Percentiles rank a stretch among this genome's conserved stretches.
Conservation (phyloP, 768 basidiomycete species). For the Boletus vermiculosoides region DNA sequence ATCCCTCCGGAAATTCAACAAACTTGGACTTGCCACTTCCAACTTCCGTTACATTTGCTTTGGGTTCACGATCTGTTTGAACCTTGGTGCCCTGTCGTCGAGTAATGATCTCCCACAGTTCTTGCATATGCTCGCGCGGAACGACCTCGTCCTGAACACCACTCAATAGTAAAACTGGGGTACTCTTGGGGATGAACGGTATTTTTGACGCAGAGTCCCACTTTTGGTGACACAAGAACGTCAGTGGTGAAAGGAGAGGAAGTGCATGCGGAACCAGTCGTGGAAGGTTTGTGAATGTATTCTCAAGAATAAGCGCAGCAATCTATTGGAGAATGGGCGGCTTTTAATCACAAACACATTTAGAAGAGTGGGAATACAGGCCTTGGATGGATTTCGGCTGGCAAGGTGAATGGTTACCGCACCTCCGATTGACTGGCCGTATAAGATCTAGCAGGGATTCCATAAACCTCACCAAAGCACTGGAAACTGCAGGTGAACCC, state of each 20-base stretch:
- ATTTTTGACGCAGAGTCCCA: slow-evolving; percentile 80
- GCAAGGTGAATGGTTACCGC: slow-evolving; percentile 90
- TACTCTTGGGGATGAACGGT: slow-evolving; percentile 55
- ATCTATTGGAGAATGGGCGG: slow-evolving; percentile 45
- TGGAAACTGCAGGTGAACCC: slow-evolving; percentile 20
- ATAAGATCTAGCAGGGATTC: slow-evolving; percentile 53
- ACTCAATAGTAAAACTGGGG: slow-evolving; percentile 80
- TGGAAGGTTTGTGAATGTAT: slow-evolving; percentile 87
- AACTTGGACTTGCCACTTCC: slow-evolving; percentile 55
- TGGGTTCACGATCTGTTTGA: slow-evolving; percentile 16
- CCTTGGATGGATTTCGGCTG: slow-evolving; percentile 69
- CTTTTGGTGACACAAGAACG: slow-evolving; percentile 82
- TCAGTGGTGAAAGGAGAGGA: slow-evolving; percentile 67
- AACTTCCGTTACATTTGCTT: slow-evolving; percentile 42
- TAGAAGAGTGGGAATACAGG: slow-evolving; percentile 22
- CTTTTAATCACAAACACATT: background rate
- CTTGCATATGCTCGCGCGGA: slow-evolving; percentile 54
- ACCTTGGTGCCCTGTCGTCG: slow-evolving; percentile 43
- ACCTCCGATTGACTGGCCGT: slow-evolving; percentile 89
- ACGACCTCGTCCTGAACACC: slow-evolving; percentile 60
- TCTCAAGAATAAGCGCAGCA: slow-evolving; percentile 81
- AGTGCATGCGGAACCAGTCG: slow-evolving; percentile 78
- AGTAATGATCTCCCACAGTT: slow-evolving; percentile 60
- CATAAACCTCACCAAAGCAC: background rate
- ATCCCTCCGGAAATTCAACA: slow-evolving; percentile 52